A percentile compares a stretch with the other conserved stretches of the same genome.
Evolutionary conservation across 768 basidiomycete species (phyloP).

Genomic region (Mycena epipterygia): DNA sequence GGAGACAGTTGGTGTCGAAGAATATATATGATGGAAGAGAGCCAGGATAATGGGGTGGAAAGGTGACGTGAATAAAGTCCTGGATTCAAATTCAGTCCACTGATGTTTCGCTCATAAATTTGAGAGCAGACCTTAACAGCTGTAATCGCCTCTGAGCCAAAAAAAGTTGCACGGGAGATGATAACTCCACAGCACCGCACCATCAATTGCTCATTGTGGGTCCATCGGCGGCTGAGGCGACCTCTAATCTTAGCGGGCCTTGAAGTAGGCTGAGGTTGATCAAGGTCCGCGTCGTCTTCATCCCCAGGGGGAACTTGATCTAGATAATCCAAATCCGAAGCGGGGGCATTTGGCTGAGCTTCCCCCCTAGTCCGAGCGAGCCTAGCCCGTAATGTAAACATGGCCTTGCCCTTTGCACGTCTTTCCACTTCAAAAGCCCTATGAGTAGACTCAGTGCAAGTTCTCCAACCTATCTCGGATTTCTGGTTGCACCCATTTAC

Average conservation of each 20-base stretch:
- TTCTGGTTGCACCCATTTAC: background rate
- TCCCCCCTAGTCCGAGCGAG: background rate
- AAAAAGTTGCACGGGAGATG: conserved; percentile 9
- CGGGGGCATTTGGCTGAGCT: background rate
- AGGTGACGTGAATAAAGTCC: conserved; percentile 17
- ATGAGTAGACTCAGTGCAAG: background rate
- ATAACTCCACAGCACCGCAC: conserved; percentile 12
- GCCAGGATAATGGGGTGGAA: conserved; percentile 11
- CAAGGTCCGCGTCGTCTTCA: background rate
- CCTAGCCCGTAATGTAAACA: background rate
- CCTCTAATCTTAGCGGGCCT: background rate
- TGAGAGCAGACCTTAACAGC: conserved; percentile 2
- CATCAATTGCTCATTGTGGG: conserved; percentile 19
- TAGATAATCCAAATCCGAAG: conserved; percentile 6
- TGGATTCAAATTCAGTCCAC: background rate
- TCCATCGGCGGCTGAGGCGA: conserved; percentile 12
- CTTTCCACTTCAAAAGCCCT: background rate
- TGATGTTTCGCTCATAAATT: background rate
- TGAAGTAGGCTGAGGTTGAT: no score
- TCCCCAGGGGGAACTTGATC: conserved; percentile 3
- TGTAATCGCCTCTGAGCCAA: conserved; percentile 7
- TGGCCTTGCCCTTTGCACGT: conserved; percentile 7
- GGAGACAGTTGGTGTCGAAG: background rate
- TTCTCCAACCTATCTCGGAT: conserved; percentile 1
- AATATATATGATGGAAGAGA: conserved; percentile 12